Conservation (phyloP, 2,329 filamentous ascomycete genomes). For the Chalara sp. region DNA sequence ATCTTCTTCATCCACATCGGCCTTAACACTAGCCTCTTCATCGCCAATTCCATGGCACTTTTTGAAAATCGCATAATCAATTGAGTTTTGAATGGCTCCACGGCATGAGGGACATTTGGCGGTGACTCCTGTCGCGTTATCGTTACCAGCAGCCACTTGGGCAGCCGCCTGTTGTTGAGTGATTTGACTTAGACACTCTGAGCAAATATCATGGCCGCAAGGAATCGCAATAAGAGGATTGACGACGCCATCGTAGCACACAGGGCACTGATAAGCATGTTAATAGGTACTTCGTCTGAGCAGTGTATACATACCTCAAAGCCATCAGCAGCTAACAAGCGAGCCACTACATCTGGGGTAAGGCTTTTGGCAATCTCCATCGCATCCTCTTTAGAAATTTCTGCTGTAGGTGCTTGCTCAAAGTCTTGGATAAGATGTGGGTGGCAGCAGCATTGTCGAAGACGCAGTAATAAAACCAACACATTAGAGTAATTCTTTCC, state of each 20-base stretch:
- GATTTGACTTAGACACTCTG: slow-evolving; percentile 67
- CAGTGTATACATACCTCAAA: slow-evolving; percentile 38
- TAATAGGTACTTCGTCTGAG: neutral
- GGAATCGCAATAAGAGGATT: slow-evolving; percentile 75
- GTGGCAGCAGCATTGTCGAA: slow-evolving; percentile 78
- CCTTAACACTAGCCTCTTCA: slow-evolving; percentile 15
- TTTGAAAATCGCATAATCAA: slow-evolving; percentile 68
- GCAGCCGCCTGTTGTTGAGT: slow-evolving; percentile 50
- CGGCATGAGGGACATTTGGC: slow-evolving; percentile 69
- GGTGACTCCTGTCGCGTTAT: neutral
- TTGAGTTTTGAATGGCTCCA: slow-evolving; percentile 59
- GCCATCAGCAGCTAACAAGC: slow-evolving; percentile 42
- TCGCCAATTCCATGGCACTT: slow-evolving; percentile 62
- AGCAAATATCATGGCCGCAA: slow-evolving; percentile 76
- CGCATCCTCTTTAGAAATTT: slow-evolving; percentile 6
- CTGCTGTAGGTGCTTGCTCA: slow-evolving; percentile 29
- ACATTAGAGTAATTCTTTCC: slow-evolving; percentile 72
- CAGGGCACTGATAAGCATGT: slow-evolving; percentile 54
- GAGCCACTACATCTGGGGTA: slow-evolving; percentile 51
- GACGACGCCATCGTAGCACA: slow-evolving; percentile 70
- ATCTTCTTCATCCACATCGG: slow-evolving; percentile 17
- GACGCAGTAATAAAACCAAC: slow-evolving; percentile 68
- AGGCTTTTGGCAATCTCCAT: slow-evolving; percentile 60
- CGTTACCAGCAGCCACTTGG: slow-evolving; percentile 49
- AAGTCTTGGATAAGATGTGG: slow-evolving; percentile 65